A percentile compares a stretch with the other conserved stretches of the same genome.
phyloP scores from a whole-genome alignment of 805 yeast genomes.

The Starmerella bombi region DNA sequence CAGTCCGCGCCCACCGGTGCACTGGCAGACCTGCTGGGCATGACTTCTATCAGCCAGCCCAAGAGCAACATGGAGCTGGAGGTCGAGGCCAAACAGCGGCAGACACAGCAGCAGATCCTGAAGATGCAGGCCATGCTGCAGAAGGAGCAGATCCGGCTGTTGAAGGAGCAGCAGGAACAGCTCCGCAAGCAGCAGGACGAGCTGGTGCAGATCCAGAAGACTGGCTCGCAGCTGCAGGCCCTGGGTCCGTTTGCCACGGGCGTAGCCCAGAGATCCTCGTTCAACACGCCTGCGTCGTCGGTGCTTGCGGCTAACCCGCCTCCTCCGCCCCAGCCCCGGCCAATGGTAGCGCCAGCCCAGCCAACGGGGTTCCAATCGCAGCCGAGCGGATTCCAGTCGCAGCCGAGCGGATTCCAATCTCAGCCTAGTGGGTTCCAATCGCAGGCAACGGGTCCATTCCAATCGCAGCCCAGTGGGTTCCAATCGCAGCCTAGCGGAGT shows the following conservation, averaged over 20 bases:
- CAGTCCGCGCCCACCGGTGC: constrained; percentile 30
- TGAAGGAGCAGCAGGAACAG: constrained; percentile 23
- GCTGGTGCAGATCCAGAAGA: constrained; percentile 24
- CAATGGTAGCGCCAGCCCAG: constrained; percentile 28
- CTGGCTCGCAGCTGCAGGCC: constrained; percentile 21
- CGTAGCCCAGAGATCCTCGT: constrained; percentile 27
- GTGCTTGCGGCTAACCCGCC: constrained; percentile 14
- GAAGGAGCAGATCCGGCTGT: constrained; percentile 22
- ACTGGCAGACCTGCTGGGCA: constrained; percentile 24
- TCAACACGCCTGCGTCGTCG: constrained; percentile 9
- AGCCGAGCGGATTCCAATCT: background rate
- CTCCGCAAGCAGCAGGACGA: constrained; percentile 22
- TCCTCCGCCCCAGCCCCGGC: constrained; percentile 25
- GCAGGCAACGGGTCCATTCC: constrained; percentile 11
- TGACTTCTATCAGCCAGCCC: constrained; percentile 21
- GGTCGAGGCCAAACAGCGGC: constrained; percentile 24
- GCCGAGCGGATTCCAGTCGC: background rate
- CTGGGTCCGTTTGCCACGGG: constrained; percentile 32
- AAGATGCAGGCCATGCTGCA: constrained; percentile 25
- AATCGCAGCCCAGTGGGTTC: constrained; percentile 9
- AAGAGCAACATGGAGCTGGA: constrained; percentile 15
- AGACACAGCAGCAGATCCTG: constrained; percentile 25
- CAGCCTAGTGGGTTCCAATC: background rate
- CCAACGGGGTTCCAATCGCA: constrained; percentile 20
- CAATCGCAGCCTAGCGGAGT: constrained; percentile 21